phyloP scores from a whole-genome alignment of 306 rosid genomes.

The Erythrophleum fordii region DNA sequence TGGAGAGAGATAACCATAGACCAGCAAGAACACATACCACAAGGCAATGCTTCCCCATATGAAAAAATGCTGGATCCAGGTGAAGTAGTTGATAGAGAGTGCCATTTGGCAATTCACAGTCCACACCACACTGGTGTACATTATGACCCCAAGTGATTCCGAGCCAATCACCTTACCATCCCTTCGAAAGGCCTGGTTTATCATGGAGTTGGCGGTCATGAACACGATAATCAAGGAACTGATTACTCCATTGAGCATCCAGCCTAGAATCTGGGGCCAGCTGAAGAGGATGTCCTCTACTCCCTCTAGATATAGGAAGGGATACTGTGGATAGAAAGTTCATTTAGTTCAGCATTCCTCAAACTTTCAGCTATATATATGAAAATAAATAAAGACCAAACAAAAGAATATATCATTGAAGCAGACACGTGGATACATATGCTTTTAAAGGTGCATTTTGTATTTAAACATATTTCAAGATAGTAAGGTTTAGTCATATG shows the following conservation, averaged over 20 bases:
- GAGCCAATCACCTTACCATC: constrained; percentile 72
- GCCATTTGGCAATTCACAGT: constrained; percentile 89
- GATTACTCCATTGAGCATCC: constrained; percentile 75
- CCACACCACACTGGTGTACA: constrained; percentile 84
- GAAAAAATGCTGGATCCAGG: no score
- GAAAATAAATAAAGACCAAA: not conserved
- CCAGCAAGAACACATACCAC: constrained; percentile 68
- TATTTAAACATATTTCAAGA: not conserved
- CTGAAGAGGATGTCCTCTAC: constrained; percentile 75
- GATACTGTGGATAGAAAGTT: constrained; percentile 55
- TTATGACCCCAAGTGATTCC: constrained; percentile 67
- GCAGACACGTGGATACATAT: not conserved
- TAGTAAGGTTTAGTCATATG: not conserved
- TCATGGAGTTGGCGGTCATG: constrained; percentile 54
- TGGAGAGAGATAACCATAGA: constrained; percentile 68
- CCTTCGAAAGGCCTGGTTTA: constrained; percentile 59
- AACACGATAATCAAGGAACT: constrained; percentile 76
- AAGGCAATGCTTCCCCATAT: constrained; percentile 82
- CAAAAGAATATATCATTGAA: not conserved
- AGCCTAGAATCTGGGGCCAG: constrained; percentile 74
- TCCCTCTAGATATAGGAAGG: constrained; percentile 73
- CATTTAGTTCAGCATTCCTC: constrained; percentile 11
- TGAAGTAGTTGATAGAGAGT: constrained; percentile 84
- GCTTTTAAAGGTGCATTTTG: not conserved
- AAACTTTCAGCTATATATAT: not conserved